These are phyloP conservation scores for Chlorociboria aeruginascens DNA, from an alignment of 495 filamentous ascomycete species.

Conservation along the genomic window DNA sequence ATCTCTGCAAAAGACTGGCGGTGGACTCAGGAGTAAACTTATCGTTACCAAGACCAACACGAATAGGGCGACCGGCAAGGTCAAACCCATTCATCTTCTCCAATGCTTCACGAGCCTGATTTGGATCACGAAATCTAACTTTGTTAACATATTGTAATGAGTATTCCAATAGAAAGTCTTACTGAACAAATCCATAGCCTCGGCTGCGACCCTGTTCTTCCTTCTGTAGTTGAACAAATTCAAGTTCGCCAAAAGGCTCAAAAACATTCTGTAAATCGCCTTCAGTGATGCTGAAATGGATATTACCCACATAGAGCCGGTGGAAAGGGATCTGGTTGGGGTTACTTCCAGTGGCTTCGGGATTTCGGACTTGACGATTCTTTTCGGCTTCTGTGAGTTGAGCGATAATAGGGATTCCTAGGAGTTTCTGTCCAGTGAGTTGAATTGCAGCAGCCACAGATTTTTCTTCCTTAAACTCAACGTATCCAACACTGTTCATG, in stretches of 20 bases:
- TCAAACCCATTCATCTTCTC: slow-evolving; percentile 99
- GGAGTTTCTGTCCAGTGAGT: slow-evolving; percentile 95
- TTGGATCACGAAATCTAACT: slow-evolving; percentile 77
- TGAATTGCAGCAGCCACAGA: slow-evolving; percentile 89
- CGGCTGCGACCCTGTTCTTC: slow-evolving; percentile 83
- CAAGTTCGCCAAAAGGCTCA: slow-evolving; percentile 94
- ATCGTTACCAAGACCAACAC: slow-evolving; percentile 99
- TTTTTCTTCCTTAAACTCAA: slow-evolving; percentile 96
- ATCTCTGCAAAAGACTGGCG: slow-evolving; percentile 78
- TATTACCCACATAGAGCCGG: slow-evolving; percentile 97
- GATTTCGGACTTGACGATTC: slow-evolving; percentile 88
- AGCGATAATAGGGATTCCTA: slow-evolving; percentile 97
- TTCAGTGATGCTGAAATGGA: slow-evolving; percentile 99
- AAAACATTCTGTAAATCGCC: slow-evolving; percentile 93
- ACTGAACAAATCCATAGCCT: slow-evolving; percentile 99
- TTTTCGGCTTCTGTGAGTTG: slow-evolving; percentile 99
- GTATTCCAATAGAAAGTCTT: slow-evolving; percentile 29
- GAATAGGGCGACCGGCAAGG: slow-evolving; percentile 92
- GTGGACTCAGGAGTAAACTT: slow-evolving; percentile 99
- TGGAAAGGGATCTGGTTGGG: slow-evolving; percentile 85
- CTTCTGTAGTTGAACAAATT: slow-evolving; percentile 95
- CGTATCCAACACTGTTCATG: slow-evolving; percentile 78
- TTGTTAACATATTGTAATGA: background rate
- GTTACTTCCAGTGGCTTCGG: slow-evolving; percentile 51
- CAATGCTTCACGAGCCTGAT: slow-evolving; percentile 82